These are phyloP conservation scores for Hypoxylon sp. DNA, from an alignment of 2,329 filamentous ascomycete species.

Conservation along the genomic window DNA sequence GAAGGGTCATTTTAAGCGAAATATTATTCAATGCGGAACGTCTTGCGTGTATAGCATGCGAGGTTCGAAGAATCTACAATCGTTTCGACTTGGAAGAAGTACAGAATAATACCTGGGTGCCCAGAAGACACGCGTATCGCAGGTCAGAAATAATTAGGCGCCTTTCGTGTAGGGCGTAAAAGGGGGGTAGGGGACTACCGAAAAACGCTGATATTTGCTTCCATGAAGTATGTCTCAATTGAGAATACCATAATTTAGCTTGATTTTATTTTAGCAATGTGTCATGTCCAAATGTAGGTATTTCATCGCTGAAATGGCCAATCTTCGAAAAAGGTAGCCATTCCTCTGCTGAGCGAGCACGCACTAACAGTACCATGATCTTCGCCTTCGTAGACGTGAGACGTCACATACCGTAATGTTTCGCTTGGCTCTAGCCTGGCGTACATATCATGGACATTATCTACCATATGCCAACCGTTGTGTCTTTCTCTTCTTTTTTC, in stretches of 20 bases:
- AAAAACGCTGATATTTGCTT: too few species aligned
- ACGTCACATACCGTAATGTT: conserved; percentile 26
- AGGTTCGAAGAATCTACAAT: too few species aligned
- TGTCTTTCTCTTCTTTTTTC: conserved; percentile 33
- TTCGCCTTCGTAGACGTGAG: conserved; percentile 42
- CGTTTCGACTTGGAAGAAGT: too few species aligned
- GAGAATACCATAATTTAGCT: too few species aligned
- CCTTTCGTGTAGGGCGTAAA: too few species aligned
- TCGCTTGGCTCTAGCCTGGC: conserved; percentile 26
- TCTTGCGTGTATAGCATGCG: not conserved
- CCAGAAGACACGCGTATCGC: too few species aligned
- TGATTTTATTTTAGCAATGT: too few species aligned
- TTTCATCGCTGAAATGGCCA: conserved; percentile 25
- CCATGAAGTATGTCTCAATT: too few species aligned
- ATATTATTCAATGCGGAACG: not conserved
- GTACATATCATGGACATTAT: conserved; percentile 41
- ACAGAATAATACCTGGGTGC: too few species aligned
- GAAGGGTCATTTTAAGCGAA: not conserved
- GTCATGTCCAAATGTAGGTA: too few species aligned
- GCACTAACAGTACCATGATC: conserved; percentile 47
- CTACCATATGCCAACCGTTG: conserved; percentile 39
- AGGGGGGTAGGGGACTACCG: too few species aligned
- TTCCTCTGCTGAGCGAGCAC: conserved; percentile 41
- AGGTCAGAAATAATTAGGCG: too few species aligned
- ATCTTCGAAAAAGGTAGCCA: conserved; percentile 31